Evolutionary conservation across 805 yeast species (phyloP), one percentile per base, ranked within the genome.

Genomic region (Metschnikowia kofuensis): DNA sequence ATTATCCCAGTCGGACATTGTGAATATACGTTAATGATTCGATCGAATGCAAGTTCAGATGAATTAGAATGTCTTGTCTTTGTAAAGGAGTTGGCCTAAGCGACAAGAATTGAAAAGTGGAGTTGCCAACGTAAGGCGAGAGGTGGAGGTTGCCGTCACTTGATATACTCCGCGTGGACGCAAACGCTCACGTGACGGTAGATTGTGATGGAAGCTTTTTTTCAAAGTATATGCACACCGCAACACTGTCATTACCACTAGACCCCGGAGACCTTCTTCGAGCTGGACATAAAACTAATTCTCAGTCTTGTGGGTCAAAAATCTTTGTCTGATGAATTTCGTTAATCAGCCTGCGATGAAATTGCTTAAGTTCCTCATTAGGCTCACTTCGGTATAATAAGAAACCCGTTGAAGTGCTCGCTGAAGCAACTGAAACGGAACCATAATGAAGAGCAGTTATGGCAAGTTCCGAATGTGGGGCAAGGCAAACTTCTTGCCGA

Each of bases 1-100:
- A 52, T 82, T 67, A 70, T 94, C 97, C 99, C 99, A 94, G 72
- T 90, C 98, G 47, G 77, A 73, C 77, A 73, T 72, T 34, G 10
- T 30, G 32, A 10, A 30, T 10, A 6, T 12, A 5, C 3, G 32
- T 12, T 4, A n/a, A 12, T 34, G 36, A 13, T 12, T 13, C 14
- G 12, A 8, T 34, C 7, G n/a, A n/a, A 12, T 34, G 12, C 36
- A n/a, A 34, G 6, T 2, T 14, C 2, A 27, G 30, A n/a, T 15
- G 32, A 13, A 31, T 26, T 7, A 13, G 31, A 38, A 21, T 21
- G 21, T 21, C 21, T 21, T 21, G 21, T 21, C 21, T 21, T 21
- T 21, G 21, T 2, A 21, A 21, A 21, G 21, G 21, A 21, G 21
- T 21, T 27, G 16, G 11, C 31, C 10, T 27, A 32, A 38, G n/a